Percentiles rank a stretch among this genome's conserved stretches.
Conservation (phyloP, 2,329 filamentous ascomycete species). For the Ophiostoma himal-ulmi region DNA sequence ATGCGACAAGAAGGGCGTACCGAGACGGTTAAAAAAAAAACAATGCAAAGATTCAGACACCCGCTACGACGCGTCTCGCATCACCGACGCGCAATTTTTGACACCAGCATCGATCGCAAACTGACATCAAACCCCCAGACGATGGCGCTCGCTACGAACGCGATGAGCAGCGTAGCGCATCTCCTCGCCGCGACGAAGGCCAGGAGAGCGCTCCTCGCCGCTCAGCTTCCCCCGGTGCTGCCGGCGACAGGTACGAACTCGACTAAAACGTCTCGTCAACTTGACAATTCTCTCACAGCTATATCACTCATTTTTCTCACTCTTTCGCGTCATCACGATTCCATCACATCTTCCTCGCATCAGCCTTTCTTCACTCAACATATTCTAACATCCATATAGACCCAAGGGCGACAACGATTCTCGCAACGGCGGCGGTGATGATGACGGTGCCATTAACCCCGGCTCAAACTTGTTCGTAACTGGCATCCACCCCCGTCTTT, state of each 20-base stretch:
- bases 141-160: slow-evolving; percentile 61
- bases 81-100: not conserved
- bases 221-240: slow-evolving; percentile 55
- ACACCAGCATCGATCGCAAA: slow-evolving; percentile 21
- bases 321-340: not conserved
- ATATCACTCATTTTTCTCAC: not conserved
- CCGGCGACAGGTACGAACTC: slow-evolving; percentile 44
- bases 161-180: slow-evolving; percentile 58
- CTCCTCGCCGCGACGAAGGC: slow-evolving; percentile 59
- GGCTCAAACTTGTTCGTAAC: slow-evolving; percentile 99
- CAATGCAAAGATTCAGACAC: not conserved
- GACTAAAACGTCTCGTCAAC: not conserved
- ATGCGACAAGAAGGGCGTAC: not conserved
- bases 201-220: slow-evolving; percentile 52
- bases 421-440: slow-evolving; percentile 49
- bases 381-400: slow-evolving; percentile 24
- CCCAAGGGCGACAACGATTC: slow-evolving; percentile 44
- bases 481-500: slow-evolving; percentile 88
- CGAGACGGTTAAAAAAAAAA: not conserved
- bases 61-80: slow-evolving; percentile 14
- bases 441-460: slow-evolving; percentile 79
- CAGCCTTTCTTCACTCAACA: slow-evolving; percentile 31
- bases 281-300: not conserved
- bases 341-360: slow-evolving; percentile 17
- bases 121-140: slow-evolving; percentile 38